Evolutionary conservation across 257 asterid species (phyloP).

Genomic region (Eucommia ulmoides): DNA sequence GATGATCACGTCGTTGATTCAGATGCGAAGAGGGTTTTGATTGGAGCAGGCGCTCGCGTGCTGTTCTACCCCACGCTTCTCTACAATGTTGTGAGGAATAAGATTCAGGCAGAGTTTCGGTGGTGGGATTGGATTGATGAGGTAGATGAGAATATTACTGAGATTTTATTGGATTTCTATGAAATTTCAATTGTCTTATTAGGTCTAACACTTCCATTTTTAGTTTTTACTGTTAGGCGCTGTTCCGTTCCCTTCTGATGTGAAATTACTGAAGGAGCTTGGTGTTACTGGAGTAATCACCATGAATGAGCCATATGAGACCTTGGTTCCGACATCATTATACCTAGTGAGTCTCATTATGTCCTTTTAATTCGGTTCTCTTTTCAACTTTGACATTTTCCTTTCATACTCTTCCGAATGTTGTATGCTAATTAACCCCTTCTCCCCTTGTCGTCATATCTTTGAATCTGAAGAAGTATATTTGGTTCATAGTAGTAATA

Average conservation of each 20-base stretch:
- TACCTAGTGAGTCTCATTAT: conserved; percentile 24
- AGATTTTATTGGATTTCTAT: neutral
- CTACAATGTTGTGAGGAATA: conserved; percentile 45
- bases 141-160: conserved; percentile 18
- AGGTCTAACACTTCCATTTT: neutral
- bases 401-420: neutral
- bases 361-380: neutral
- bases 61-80: conserved; percentile 45
- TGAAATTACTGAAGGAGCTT: conserved; percentile 28
- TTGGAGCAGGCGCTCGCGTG: conserved; percentile 41
- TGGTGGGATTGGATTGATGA: conserved; percentile 69
- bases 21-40: conserved; percentile 29
- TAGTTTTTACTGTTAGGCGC: conserved; percentile 56
- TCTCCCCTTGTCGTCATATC: no score
- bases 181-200: neutral
- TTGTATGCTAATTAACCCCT: no score
- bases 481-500: no score
- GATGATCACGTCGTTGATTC: conserved; percentile 11
- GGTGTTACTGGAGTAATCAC: conserved; percentile 49
- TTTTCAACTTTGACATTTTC: neutral
- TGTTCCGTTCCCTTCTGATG: conserved; percentile 53
- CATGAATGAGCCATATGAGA: conserved; percentile 50
- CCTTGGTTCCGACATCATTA: conserved; percentile 38
- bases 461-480: no score
- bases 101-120: conserved; percentile 36